Conservation (phyloP, 2,329 filamentous ascomycete species). For the Fusarium agapanthi region DNA sequence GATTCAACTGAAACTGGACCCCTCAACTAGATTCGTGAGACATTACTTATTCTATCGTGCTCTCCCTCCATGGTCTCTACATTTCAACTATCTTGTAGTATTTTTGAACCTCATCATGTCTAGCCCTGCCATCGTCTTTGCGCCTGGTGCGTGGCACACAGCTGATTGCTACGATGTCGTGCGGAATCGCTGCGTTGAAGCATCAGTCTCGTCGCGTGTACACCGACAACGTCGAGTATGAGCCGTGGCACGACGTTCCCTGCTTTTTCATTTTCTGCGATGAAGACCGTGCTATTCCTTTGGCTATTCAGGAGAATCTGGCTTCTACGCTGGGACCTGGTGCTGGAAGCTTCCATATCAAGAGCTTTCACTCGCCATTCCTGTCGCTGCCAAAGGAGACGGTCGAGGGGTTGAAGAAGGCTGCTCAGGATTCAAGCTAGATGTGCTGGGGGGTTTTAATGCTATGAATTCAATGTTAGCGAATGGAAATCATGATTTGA, state of each 20-base stretch:
- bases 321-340: background rate
- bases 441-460: rapidly evolving
- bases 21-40: background rate
- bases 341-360: background rate
- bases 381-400: conserved; percentile 1
- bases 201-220: conserved; percentile 15
- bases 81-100: background rate
- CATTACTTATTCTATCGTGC: background rate
- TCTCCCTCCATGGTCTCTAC: background rate
- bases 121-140: conserved; percentile 12
- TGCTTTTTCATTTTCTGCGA: conserved; percentile 7
- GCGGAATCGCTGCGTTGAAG: background rate
- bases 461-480: rapidly evolving
- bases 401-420: background rate
- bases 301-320: conserved; percentile 1
- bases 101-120: background rate
- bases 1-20: background rate
- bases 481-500: background rate
- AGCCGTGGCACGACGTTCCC: conserved; percentile 7
- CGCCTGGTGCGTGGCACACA: conserved; percentile 9
- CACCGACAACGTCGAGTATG: background rate
- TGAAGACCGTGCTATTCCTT: background rate
- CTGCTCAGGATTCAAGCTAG: background rate
- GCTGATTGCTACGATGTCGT: conserved; percentile 9
- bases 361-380: conserved; percentile 8